Evolutionary conservation across 306 rosid species (phyloP).

Genomic region (Ammopiptanthus mongolicus): DNA sequence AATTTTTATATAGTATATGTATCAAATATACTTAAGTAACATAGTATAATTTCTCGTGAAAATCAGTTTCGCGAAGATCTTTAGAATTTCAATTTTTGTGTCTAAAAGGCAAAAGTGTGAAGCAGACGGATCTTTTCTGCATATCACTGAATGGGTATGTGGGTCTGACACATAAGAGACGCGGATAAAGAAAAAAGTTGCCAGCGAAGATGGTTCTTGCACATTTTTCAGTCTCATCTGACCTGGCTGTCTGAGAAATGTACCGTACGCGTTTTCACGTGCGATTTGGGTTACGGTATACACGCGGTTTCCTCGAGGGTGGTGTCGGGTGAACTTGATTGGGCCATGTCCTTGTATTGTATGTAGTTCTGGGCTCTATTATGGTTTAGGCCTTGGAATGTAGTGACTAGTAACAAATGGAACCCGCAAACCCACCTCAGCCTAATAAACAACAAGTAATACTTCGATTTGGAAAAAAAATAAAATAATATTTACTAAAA

Average conservation of each 20-base stretch:
- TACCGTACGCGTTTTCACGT: background rate
- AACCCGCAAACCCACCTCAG: too few relatives aligned
- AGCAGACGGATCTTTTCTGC: background rate
- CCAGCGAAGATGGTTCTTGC: background rate
- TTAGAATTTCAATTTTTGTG: background rate
- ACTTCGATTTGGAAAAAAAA: too few relatives aligned
- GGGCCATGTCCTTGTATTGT: too few relatives aligned
- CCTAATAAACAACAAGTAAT: too few relatives aligned
- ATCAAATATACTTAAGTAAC: too few relatives aligned
- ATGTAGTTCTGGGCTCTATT: too few relatives aligned
- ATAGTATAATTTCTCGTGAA: background rate
- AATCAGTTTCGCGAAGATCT: background rate
- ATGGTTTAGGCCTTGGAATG: too few relatives aligned
- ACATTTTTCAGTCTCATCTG: background rate
- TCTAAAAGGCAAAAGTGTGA: background rate
- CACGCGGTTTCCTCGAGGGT: too few relatives aligned
- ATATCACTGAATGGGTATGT: background rate
- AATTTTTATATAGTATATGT: too few relatives aligned
- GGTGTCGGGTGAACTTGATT: too few relatives aligned
- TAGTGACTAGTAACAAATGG: too few relatives aligned
- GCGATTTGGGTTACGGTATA: background rate
- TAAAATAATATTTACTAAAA: too few relatives aligned
- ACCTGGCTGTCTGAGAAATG: background rate
- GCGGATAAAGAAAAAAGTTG: background rate
- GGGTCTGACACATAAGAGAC: background rate